Percentiles rank a stretch among this genome's conserved stretches.
Conservation (phyloP, 1,139 yeast species). For the Candida sanyaensis region DNA sequence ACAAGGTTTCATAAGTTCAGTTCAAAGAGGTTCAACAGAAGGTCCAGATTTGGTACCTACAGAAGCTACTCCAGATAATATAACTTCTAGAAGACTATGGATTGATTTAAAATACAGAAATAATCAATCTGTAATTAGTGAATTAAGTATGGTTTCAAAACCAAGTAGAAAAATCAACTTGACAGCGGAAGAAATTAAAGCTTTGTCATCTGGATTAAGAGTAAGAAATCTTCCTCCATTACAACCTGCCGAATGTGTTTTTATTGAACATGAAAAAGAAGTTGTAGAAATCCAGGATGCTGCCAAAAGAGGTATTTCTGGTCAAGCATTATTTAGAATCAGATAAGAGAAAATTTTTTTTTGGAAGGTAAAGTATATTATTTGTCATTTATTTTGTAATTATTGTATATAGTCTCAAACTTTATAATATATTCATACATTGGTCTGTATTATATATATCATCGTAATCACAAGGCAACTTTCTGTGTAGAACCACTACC, state of each 20-base stretch:
- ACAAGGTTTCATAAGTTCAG: constrained; percentile 84
- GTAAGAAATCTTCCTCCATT: constrained; percentile 78
- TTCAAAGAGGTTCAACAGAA: constrained; percentile 84
- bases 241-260: constrained; percentile 87
- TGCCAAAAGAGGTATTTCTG: constrained; percentile 68
- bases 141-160: constrained; percentile 74
- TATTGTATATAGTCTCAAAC: constrained; percentile 1
- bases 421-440: not conserved
- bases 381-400: not conserved
- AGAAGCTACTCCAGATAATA: constrained; percentile 86
- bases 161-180: constrained; percentile 80
- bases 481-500: constrained; percentile 23
- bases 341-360: constrained; percentile 31
- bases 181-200: constrained; percentile 62
- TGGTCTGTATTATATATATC: not conserved
- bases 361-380: not conserved
- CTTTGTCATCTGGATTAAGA: constrained; percentile 73
- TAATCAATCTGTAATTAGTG: constrained; percentile 72
- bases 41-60: constrained; percentile 81
- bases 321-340: constrained; percentile 83
- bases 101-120: constrained; percentile 86
- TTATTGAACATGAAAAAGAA: constrained; percentile 48
- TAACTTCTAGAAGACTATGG: constrained; percentile 89
- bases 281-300: constrained; percentile 83
- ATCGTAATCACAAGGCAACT: constrained; percentile 22